Percentiles rank a stretch among this genome's conserved stretches.
These are phyloP conservation scores for Pouteria campechiana DNA, from an alignment of 179 eudicot species.

Conservation along the genomic window DNA sequence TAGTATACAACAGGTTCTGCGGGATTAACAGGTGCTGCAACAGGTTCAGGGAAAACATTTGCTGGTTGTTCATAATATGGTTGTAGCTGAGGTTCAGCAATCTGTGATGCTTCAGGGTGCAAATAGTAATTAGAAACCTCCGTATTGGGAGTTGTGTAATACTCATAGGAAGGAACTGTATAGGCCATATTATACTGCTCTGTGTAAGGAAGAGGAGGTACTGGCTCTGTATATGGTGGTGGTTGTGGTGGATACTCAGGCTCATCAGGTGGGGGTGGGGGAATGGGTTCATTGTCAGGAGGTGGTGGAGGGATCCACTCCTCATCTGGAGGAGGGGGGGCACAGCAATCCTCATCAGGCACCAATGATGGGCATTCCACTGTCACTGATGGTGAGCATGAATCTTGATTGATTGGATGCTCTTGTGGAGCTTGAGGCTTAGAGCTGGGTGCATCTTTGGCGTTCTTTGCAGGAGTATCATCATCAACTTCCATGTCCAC, in stretches of 20 bases:
- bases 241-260: slow-evolving; percentile 28
- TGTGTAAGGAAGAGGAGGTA: slow-evolving; percentile 33
- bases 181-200: slow-evolving; percentile 37
- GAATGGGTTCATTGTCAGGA: slow-evolving; percentile 77
- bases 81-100: slow-evolving; percentile 24
- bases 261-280: slow-evolving; percentile 95
- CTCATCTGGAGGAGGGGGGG: slow-evolving; percentile 71
- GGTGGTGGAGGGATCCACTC: slow-evolving; percentile 96
- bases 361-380: slow-evolving; percentile 11
- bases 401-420: slow-evolving; percentile 15
- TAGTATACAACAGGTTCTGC: slow-evolving; percentile 43
- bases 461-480: slow-evolving; percentile 11
- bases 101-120: slow-evolving; percentile 39
- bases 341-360: slow-evolving; percentile 19
- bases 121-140: slow-evolving; percentile 23
- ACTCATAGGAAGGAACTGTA: slow-evolving; percentile 32
- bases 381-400: too few relatives aligned
- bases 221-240: slow-evolving; percentile 32
- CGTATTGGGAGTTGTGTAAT: slow-evolving; percentile 30
- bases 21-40: slow-evolving; percentile 29
- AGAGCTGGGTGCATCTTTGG: slow-evolving; percentile 6
- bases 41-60: slow-evolving; percentile 20
- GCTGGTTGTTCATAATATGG: slow-evolving; percentile 40
- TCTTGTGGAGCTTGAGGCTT: slow-evolving; percentile 8
- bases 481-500: slow-evolving; percentile 98